Conservation (phyloP, 116 monocot genomes). For the Iris pallida region DNA sequence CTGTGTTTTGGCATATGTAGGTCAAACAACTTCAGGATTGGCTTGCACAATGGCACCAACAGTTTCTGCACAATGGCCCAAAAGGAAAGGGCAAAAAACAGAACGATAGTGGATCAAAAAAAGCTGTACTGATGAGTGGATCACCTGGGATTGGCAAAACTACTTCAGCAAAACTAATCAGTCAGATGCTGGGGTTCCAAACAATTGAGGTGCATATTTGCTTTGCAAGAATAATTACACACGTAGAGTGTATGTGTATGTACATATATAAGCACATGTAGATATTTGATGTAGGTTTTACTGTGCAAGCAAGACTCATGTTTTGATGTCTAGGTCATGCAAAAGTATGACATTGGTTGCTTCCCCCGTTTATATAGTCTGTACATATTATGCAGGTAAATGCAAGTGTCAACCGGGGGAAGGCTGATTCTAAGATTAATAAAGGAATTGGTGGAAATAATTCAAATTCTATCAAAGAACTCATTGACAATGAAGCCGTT, state of each 20-base stretch:
- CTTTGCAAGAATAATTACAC: not conserved
- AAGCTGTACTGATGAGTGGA: conserved; percentile 70
- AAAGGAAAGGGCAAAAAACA: conserved; percentile 66
- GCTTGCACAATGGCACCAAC: conserved; percentile 59
- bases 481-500: conserved; percentile 68
- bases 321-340: too few species aligned
- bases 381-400: conserved; percentile 46
- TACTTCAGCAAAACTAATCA: conserved; percentile 73
- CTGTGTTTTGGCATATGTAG: conserved; percentile 19
- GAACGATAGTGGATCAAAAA: conserved; percentile 60
- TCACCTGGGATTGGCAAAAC: conserved; percentile 85
- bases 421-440: conserved; percentile 75
- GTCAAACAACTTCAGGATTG: conserved; percentile 89
- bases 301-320: too few species aligned
- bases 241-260: too few species aligned
- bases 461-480: conserved; percentile 86
- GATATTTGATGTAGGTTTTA: too few species aligned
- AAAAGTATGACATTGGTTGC: too few species aligned
- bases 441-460: conserved; percentile 76
- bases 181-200: conserved; percentile 86
- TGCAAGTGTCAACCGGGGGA: conserved; percentile 91
- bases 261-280: too few species aligned
- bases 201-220: conserved; percentile 57
- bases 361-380: not conserved
- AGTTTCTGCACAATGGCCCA: conserved; percentile 49